Base-by-base conservation (phyloP, 139 green algal genomes). In the Astrephomene gubernaculifera region DNA sequence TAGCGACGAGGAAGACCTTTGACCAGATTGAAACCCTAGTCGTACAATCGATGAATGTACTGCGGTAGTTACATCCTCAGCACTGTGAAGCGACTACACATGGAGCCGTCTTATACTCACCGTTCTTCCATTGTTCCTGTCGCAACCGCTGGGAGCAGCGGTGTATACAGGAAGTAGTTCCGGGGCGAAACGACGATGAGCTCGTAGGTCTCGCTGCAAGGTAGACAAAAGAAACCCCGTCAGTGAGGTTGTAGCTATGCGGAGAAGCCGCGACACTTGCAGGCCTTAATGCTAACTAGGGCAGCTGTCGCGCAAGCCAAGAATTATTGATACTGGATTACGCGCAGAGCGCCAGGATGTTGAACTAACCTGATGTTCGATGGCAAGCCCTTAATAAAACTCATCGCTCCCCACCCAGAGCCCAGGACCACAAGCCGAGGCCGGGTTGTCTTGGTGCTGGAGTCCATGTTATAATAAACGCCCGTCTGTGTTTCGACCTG, bases 151-250 rank as follows among this genome's bases (percentile, higher is more conserved):
- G 97, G 97, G 82, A 99, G 92, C 61, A 99, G 93, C 27, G 97
- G 97, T 24, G 97, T 99, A 93, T 98, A 98, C 31, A 99, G 92
- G 86, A 99, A 99, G 93, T 98, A 99, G 90, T 98, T 99, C n/a
- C 96, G 88, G 0, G 96, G 96, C 19, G 92, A 96, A 12, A 99
- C 90, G 27, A 98, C 41, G 1, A 94, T 90, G 10, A 98, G 79
- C 38, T 98, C 96, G 63, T 95, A 97, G 49, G 87, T 89, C 35
- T 94, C 82, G 57, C 89, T 93, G 79, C 65, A 63, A 21, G 52
- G n/a, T n/a, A n/a, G n/a, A n/a, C n/a, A n/a, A n/a, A n/a, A n/a
- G n/a, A n/a, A n/a, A n/a, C n/a, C n/a, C n/a, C n/a, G n/a, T n/a
- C n/a, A n/a, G n/a, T n/a, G n/a, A n/a, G n/a, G n/a, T n/a, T n/a